Conservation (phyloP, 495 filamentous ascomycete genomes). For the Neurospora sp. region DNA sequence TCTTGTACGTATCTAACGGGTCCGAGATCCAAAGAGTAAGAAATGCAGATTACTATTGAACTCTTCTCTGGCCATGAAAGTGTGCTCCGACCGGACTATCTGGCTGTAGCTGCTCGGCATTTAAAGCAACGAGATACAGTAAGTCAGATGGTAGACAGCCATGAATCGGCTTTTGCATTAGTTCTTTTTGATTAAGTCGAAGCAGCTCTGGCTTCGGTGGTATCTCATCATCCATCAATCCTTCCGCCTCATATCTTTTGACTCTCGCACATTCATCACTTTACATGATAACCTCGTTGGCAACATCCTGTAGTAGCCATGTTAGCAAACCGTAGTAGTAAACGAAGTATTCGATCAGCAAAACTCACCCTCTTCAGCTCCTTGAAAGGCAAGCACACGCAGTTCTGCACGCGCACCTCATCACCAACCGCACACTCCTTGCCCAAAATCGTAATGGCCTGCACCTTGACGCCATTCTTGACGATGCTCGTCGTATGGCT, state of each 20-base stretch:
- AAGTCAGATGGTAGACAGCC: background rate
- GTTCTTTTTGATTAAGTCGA: background rate
- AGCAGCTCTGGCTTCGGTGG: background rate
- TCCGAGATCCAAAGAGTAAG: background rate
- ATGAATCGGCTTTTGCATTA: background rate
- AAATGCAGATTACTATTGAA: background rate
- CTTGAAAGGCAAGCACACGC: conserved; percentile 95
- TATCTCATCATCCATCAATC: background rate
- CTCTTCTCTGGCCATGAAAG: background rate
- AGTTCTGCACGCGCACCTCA: conserved; percentile 96
- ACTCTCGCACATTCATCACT: background rate
- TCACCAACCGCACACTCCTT: conserved; percentile 94
- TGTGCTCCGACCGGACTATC: background rate
- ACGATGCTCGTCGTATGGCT: conserved; percentile 91
- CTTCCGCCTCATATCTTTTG: background rate
- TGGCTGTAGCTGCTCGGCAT: background rate
- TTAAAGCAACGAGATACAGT: background rate
- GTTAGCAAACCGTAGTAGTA: conserved; percentile 25
- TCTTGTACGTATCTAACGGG: background rate
- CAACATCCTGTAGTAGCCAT: conserved; percentile 53
- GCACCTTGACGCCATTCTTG: conserved; percentile 96
- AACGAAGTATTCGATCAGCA: background rate
- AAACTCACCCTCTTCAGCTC: conserved; percentile 88
- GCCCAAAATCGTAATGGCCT: conserved; percentile 95
- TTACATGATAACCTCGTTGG: conserved; percentile 97